Percentiles rank a stretch among this genome's conserved stretches.
Evolutionary conservation across 1,284 basidiomycete species (phyloP).

Genomic region (Irpex rosettiformis): DNA sequence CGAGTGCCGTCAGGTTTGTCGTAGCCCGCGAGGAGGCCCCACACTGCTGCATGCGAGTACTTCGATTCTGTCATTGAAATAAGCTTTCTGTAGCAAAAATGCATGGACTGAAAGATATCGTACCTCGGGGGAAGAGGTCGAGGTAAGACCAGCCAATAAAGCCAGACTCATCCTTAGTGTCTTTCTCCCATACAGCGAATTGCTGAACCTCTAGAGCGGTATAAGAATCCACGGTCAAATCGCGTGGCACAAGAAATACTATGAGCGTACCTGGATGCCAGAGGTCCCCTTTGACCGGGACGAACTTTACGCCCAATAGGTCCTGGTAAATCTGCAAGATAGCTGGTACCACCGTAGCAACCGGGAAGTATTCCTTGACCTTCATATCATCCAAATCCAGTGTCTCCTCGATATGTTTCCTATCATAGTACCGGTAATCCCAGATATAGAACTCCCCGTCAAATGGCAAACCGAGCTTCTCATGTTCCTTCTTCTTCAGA

Average conservation of each 20-base stretch:
- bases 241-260: neutral
- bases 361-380: constrained; percentile 86
- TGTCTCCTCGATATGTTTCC: constrained; percentile 63
- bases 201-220: constrained; percentile 62
- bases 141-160: constrained; percentile 83
- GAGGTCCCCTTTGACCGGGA: constrained; percentile 53
- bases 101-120: constrained; percentile 22
- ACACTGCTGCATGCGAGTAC: constrained; percentile 86
- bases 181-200: constrained; percentile 79
- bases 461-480: constrained; percentile 51
- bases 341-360: constrained; percentile 72
- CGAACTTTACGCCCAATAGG: constrained; percentile 71
- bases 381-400: constrained; percentile 69
- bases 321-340: constrained; percentile 82
- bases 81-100: neutral
- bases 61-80: constrained; percentile 50
- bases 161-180: constrained; percentile 60
- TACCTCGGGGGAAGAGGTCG: constrained; percentile 83
- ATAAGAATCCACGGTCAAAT: neutral
- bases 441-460: constrained; percentile 61
- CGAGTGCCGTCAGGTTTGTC: constrained; percentile 49
- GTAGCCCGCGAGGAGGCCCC: constrained; percentile 68
- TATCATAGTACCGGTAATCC: constrained; percentile 62
- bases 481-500: constrained; percentile 71
- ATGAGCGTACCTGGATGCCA: constrained; percentile 72